phyloP scores from a whole-genome alignment of 345 rosid genomes.

The Acer yangbiense region DNA sequence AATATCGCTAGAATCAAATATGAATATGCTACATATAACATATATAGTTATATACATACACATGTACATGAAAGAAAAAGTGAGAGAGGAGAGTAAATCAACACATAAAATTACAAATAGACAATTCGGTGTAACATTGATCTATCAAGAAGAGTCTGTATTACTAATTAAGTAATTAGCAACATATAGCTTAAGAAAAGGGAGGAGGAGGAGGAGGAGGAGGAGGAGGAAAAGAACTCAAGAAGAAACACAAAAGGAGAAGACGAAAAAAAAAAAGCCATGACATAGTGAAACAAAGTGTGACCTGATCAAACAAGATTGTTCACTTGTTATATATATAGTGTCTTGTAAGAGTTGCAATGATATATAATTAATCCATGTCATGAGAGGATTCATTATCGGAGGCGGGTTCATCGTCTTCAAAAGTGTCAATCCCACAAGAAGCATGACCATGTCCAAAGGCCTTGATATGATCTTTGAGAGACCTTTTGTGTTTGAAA shows the following conservation, averaged over 20 bases:
- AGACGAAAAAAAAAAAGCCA: background rate
- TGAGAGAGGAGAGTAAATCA: too few relatives aligned
- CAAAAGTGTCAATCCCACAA: slow-evolving; percentile 60
- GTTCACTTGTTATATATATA: background rate
- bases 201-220: background rate
- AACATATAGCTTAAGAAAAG: background rate
- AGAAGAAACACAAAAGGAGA: background rate
- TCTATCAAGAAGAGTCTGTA: background rate
- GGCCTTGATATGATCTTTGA: slow-evolving; percentile 88
- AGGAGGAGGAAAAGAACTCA: background rate
- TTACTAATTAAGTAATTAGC: background rate
- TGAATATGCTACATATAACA: too few relatives aligned
- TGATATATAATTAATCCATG: background rate
- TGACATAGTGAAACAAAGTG: slow-evolving; percentile 14
- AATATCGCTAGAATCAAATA: too few relatives aligned
- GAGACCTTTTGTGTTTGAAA: slow-evolving; percentile 94
- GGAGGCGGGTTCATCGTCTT: slow-evolving; percentile 73
- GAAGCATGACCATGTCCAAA: slow-evolving; percentile 86
- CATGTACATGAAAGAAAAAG: too few relatives aligned
- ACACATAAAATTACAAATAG: background rate
- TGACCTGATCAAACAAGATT: slow-evolving; percentile 14
- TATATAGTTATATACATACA: too few relatives aligned
- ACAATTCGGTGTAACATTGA: slow-evolving; percentile 18
- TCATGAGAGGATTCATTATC: slow-evolving; percentile 47
- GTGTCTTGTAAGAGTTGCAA: background rate